Evolutionary conservation across 805 yeast species (phyloP).

Genomic region (Candida ipomoeae): DNA sequence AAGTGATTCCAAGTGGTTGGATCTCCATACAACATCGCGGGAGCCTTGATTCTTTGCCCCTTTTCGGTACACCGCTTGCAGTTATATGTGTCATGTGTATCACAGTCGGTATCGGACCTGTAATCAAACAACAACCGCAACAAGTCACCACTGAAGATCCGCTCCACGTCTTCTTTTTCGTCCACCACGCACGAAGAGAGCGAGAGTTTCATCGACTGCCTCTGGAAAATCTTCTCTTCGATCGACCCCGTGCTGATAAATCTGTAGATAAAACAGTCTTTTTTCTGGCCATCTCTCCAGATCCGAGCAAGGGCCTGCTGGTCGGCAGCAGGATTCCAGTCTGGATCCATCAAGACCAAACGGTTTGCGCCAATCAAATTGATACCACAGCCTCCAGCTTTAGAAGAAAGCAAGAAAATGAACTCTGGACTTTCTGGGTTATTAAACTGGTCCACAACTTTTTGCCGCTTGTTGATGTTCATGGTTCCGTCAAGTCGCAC

Average conservation of each 20-base stretch:
- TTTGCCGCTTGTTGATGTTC: slow-evolving; percentile 88
- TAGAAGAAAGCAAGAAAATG: slow-evolving; percentile 82
- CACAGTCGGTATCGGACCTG: slow-evolving; percentile 65
- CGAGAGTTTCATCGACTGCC: slow-evolving; percentile 92
- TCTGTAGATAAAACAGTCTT: slow-evolving; percentile 91
- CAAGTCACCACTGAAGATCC: slow-evolving; percentile 81
- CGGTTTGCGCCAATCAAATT: slow-evolving; percentile 95
- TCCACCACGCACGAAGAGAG: slow-evolving; percentile 95
- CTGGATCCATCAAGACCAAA: slow-evolving; percentile 79
- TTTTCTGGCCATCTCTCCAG: slow-evolving; percentile 98
- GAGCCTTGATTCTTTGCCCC: slow-evolving; percentile 59
- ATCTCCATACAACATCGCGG: slow-evolving; percentile 94
- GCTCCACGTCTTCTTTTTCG: slow-evolving; percentile 90
- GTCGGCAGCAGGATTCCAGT: slow-evolving; percentile 98
- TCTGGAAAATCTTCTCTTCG: slow-evolving; percentile 92
- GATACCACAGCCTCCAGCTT: slow-evolving; percentile 99
- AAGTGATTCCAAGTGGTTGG: slow-evolving; percentile 97
- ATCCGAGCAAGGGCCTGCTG: slow-evolving; percentile 97
- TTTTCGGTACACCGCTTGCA: slow-evolving; percentile 70
- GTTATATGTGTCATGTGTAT: slow-evolving; percentile 87
- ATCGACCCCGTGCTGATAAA: slow-evolving; percentile 93
- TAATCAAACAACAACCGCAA: slow-evolving; percentile 72
- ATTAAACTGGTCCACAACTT: slow-evolving; percentile 84
- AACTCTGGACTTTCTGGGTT: slow-evolving; percentile 87
- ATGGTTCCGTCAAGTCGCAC: slow-evolving; percentile 89